A percentile compares a stretch with the other conserved stretches of the same genome.
Evolutionary conservation across 306 rosid species (phyloP).

Genomic region (Malus sieversii): DNA sequence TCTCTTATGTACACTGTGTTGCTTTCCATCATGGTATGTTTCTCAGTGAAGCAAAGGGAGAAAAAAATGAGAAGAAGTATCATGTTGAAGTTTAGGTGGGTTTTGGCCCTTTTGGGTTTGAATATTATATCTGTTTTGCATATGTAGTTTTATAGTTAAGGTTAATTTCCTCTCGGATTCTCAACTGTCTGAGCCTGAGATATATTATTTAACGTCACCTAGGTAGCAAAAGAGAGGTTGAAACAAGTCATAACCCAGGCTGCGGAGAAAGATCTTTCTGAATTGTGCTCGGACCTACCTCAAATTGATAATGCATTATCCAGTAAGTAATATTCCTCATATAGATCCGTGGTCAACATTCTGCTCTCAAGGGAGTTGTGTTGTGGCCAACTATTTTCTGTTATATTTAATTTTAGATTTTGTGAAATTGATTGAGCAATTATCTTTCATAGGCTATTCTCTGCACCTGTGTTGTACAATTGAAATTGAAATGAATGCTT

Average conservation of each 20-base stretch:
- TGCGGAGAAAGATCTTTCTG: conserved; percentile 56
- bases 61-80: neutral
- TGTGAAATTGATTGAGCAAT: neutral
- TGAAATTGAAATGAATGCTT: neutral
- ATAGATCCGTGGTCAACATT: neutral
- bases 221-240: conserved; percentile 76
- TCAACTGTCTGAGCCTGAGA: conserved; percentile 13
- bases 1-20: neutral
- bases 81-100: conserved; percentile 5
- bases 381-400: neutral
- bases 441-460: neutral
- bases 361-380: conserved; percentile 12
- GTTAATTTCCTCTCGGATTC: neutral
- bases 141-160: neutral
- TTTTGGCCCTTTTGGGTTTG: neutral
- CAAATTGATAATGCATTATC: conserved; percentile 25
- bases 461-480: neutral
- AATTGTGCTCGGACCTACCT: conserved; percentile 40
- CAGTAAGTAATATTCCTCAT: conserved; percentile 42
- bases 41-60: neutral
- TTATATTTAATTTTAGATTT: neutral
- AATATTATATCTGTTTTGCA: neutral
- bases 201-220: conserved; percentile 13
- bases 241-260: conserved; percentile 67
- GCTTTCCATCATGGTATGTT: neutral